Evolutionary conservation across 1,284 basidiomycete genomes (phyloP).

Genomic region (Afroboletus lepidellus): DNA sequence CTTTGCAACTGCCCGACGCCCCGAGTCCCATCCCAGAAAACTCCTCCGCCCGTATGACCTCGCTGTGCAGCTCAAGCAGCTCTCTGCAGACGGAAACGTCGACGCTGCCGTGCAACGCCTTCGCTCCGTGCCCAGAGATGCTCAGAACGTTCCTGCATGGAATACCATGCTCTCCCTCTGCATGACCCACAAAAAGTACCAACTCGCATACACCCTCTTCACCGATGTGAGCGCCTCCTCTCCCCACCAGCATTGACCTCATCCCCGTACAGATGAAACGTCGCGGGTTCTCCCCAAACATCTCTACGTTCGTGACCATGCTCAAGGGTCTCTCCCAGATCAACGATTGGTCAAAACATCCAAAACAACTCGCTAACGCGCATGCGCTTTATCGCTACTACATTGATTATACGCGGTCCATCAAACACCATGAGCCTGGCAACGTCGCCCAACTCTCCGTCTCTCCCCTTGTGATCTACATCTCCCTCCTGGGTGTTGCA

Average conservation of each 20-base stretch:
- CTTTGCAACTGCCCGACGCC: slow-evolving; percentile 11
- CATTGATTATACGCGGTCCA: slow-evolving; percentile 44
- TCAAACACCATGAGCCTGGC: slow-evolving; percentile 47
- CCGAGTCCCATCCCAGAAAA: slow-evolving; percentile 6
- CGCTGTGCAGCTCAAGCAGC: slow-evolving; percentile 51
- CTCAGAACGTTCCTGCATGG: slow-evolving; percentile 71
- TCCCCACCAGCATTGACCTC: neutral
- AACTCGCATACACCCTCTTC: slow-evolving; percentile 59
- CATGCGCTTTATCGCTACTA: slow-evolving; percentile 58
- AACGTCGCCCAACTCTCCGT: slow-evolving; percentile 44
- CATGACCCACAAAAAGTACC: slow-evolving; percentile 53
- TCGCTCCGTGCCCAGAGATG: slow-evolving; percentile 61
- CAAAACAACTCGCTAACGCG: slow-evolving; percentile 59
- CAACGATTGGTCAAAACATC: slow-evolving; percentile 52
- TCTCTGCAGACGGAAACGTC: slow-evolving; percentile 51
- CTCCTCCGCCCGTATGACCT: slow-evolving; percentile 60
- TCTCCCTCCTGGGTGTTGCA: slow-evolving; percentile 59
- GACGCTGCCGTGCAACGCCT: slow-evolving; percentile 60
- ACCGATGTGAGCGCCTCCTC: slow-evolving; percentile 53
- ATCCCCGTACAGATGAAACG: slow-evolving; percentile 66
- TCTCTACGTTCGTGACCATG: slow-evolving; percentile 64
- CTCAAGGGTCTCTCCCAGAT: slow-evolving; percentile 59
- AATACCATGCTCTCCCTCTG: slow-evolving; percentile 67
- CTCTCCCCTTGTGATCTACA: slow-evolving; percentile 54
- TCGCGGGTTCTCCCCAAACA: slow-evolving; percentile 64